Evolutionary conservation across 495 filamentous ascomycete genomes (phyloP).

Genomic region (Penicillium crystallinum): DNA sequence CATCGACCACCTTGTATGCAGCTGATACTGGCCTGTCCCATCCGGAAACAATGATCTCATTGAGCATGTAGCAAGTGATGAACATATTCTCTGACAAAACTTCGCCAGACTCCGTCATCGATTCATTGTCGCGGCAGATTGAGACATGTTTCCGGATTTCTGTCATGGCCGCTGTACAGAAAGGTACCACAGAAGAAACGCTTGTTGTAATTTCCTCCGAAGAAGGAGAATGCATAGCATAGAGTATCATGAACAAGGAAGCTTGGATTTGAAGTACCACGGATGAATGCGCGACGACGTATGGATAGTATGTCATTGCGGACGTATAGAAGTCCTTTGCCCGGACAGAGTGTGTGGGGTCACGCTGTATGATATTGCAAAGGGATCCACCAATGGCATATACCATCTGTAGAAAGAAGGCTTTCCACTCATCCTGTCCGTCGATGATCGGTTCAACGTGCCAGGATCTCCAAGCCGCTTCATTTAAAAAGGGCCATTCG

Average conservation of each 20-base stretch:
- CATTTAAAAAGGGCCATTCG: constrained; percentile 32
- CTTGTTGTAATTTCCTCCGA: constrained; percentile 27
- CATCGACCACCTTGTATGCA: constrained; percentile 25
- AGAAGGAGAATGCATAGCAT: constrained; percentile 32
- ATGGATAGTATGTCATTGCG: constrained; percentile 27
- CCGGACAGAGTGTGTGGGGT: constrained; percentile 18
- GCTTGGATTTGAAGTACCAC: constrained; percentile 31
- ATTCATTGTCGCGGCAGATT: constrained; percentile 6
- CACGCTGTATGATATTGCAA: constrained; percentile 23
- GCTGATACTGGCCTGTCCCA: constrained; percentile 30
- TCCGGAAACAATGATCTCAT: constrained; percentile 29
- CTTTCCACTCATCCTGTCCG: constrained; percentile 24
- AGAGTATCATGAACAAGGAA: constrained; percentile 30
- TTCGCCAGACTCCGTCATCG: constrained; percentile 10
- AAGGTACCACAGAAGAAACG: constrained; percentile 30
- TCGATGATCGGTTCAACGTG: constrained; percentile 12
- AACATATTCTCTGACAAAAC: constrained; percentile 27
- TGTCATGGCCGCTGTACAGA: constrained; percentile 28
- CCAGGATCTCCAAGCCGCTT: constrained; percentile 24
- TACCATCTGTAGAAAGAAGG: constrained; percentile 29
- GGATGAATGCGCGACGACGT: constrained; percentile 25
- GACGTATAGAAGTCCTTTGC: constrained; percentile 25
- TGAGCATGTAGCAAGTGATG: constrained; percentile 34
- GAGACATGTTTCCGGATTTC: constrained; percentile 22
- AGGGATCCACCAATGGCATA: constrained; percentile 30